Base-by-base conservation (phyloP, 2,329 filamentous ascomycete genomes). In the Ophiostoma novo-ulmi region DNA sequence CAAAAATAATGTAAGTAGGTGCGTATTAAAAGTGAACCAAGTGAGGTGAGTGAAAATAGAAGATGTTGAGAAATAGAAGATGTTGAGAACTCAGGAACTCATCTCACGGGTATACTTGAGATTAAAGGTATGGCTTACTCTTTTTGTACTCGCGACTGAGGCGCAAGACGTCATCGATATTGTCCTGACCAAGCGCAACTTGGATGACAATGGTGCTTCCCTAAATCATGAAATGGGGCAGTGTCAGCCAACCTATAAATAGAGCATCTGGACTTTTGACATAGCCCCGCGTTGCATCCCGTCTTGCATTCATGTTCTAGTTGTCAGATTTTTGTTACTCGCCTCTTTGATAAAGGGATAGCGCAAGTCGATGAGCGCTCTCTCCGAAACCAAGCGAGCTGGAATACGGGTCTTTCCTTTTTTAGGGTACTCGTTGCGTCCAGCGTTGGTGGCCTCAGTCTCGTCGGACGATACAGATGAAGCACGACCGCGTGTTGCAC, bases 351-450 rank as follows among this genome's bases (percentile, higher is more conserved):
- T 86, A 76, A 89, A 97, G 0, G 92, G 92, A 79, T 97, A 97
- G 14, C 91, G 90, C 17, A 97, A 83, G 74, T 97, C 92, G 73
- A 91, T 89, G 44, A 97, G 86, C 1, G 92, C 94, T 73, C 89
- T 85, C 78, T 91, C 90, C 74, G 91, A 91, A 17, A 96, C 92
- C 72, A 97, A 83, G 71, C 90, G 87, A 72, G 87, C 88, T 0
- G 94, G 94, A 78, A 97, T 93, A 75, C 91, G 88, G 17, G 94
- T 97, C 84, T 94, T 97, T 76, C 94, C 94, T 79, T 91, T 93
- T 81, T 91, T 91, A 11, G 91, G 90, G 74, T 91, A 92, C 71
- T 89, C 85, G 79, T 82, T 39, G 17, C 36, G 63, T 8, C 35
- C 36, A 11, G n/a, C 52, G 26, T 58, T 26, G 31, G 10, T 14